phyloP scores from a whole-genome alignment of 352 stramenopile species.

The Globisporangium paddicum region DNA sequence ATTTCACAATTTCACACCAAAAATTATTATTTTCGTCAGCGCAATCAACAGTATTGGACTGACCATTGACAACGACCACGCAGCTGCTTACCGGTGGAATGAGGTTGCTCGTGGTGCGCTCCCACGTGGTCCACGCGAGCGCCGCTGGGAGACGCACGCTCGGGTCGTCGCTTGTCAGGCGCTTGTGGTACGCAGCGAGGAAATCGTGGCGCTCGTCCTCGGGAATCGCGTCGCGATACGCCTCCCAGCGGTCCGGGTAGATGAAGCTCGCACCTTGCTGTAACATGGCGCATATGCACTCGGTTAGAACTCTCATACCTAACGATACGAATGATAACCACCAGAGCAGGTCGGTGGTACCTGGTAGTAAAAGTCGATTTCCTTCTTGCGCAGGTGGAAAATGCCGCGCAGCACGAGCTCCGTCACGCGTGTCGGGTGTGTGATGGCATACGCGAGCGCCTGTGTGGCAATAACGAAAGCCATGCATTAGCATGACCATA shows the following conservation, averaged over 20 bases:
- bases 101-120: slow-evolving; percentile 85
- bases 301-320: not conserved
- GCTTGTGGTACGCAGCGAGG: slow-evolving; percentile 85
- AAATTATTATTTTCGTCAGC: not conserved
- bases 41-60: not conserved
- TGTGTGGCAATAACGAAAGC: slow-evolving; percentile 12
- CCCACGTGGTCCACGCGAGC: slow-evolving; percentile 90
- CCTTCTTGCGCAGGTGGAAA: slow-evolving; percentile 87
- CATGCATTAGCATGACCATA: not conserved
- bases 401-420: slow-evolving; percentile 91
- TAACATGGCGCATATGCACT: not conserved
- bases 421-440: slow-evolving; percentile 75
- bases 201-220: slow-evolving; percentile 79
- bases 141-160: slow-evolving; percentile 76
- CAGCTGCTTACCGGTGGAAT: slow-evolving; percentile 47
- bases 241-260: slow-evolving; percentile 90
- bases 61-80: not conserved
- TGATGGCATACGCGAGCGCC: slow-evolving; percentile 90
- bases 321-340: not conserved
- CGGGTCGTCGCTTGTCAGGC: slow-evolving; percentile 85
- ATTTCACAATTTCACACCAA: not conserved
- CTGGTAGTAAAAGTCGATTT: slow-evolving; percentile 94
- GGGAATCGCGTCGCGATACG: slow-evolving; percentile 84
- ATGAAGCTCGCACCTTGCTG: slow-evolving; percentile 82
- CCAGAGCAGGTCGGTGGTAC: slow-evolving; percentile 8